Conservation (phyloP, 2,329 filamentous ascomycete species). For the Neopestalotiopsis clavispora region DNA sequence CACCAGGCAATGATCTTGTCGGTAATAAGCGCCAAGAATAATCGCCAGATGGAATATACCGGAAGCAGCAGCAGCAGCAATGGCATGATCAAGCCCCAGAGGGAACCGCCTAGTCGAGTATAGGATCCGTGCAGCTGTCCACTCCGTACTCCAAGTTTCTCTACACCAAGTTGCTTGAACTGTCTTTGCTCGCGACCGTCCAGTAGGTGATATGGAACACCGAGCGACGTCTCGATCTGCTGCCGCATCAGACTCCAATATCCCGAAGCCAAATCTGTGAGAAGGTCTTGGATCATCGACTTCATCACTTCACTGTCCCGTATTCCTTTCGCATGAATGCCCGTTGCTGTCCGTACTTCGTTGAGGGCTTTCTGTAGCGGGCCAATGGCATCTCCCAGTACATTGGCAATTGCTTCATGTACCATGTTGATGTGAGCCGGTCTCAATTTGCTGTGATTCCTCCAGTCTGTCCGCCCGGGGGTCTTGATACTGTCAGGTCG, state of each 20-base stretch:
- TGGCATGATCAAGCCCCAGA: constrained; percentile 9
- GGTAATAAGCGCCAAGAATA: not conserved
- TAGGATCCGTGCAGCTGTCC: constrained; percentile 4
- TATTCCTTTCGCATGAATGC: not conserved
- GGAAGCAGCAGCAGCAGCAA: not conserved
- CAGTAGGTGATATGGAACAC: not conserved
- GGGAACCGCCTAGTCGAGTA: not conserved
- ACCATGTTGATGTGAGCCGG: not conserved
- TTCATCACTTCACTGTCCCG: not conserved
- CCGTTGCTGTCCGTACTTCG: not conserved
- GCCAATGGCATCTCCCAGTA: not conserved
- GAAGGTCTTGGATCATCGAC: not conserved
- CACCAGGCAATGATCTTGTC: not conserved
- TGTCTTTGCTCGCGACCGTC: not conserved
- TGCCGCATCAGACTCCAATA: constrained; percentile 15
- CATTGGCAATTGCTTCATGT: not conserved
- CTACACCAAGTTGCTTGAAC: not conserved
- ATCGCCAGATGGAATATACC: not conserved
- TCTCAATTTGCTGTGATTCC: not conserved
- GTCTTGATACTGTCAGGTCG: not conserved
- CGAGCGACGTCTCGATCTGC: constrained; percentile 3
- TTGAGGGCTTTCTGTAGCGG: not conserved
- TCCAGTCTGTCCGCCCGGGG: not conserved
- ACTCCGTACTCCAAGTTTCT: not conserved
- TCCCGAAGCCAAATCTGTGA: constrained; percentile 4